Evolutionary conservation across 345 rosid genomes (phyloP), one percentile per base, ranked within the genome.

Genomic region (Clausena lansium): DNA sequence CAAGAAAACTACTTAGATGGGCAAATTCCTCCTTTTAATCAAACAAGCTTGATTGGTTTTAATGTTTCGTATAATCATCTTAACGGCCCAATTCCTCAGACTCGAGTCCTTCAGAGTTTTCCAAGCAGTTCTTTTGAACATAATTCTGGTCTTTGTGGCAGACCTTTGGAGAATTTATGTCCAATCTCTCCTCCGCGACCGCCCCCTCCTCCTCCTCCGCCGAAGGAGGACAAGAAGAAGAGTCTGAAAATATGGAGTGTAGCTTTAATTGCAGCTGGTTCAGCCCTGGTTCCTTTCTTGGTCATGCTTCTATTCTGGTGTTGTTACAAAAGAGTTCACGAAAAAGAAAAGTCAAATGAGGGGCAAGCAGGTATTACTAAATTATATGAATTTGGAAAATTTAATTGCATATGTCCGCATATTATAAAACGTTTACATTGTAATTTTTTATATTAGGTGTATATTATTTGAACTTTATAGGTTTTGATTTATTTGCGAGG

Each of bases 51-150:
- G 77, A 68, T 72, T 17, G 65, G 15, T 17, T 90, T 90, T 73
- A 88, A 90, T 41, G 89, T 84, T 24, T 90, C 93, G 7, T 80
- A 80, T 33, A 90, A 90, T 32, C 79, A 9, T 54, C 86, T 90
- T 3, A 71, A 59, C 32, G 93, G 93, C 2, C 80, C 71, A 41
- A 87, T 90, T 69, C 91, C 93, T 36, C 55, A 62, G 11, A 88
- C 88, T 1, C 14, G 11, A 1, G 79, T 65, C 41, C 86, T 90
- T 45, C 82, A 75, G 38, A 55, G 81, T 25, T 86, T 88, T 50
- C 81, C 91, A 0, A 32, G 22, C 22, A 83, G 83, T 67, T 84
- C 83, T 41, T 90, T 59, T 33, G 76, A 74, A 24, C 85, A 85
- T 39, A 90, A 90, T 79, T 67, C 81, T 0, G 52, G 81, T 80